phyloP scores from a whole-genome alignment of 306 rosid species.

The Glycine soja region DNA sequence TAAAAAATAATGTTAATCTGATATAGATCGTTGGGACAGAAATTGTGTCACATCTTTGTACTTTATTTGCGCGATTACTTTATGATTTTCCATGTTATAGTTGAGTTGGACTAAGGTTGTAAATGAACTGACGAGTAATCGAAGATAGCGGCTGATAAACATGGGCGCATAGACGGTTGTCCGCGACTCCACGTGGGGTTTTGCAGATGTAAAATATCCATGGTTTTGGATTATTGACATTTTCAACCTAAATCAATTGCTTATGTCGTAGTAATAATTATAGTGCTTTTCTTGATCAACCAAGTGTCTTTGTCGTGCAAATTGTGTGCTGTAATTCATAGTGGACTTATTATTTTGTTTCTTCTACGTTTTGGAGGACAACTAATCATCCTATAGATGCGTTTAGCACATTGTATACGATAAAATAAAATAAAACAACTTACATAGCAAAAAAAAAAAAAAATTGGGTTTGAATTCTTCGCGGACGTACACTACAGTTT shows the following conservation, averaged over 20 bases:
- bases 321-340: not conserved
- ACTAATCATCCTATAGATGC: slow-evolving; percentile 3
- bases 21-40: not conserved
- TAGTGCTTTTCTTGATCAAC: not conserved
- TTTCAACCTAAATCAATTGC: slow-evolving; percentile 16
- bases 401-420: not conserved
- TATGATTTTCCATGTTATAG: not conserved
- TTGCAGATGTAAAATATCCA: slow-evolving; percentile 2
- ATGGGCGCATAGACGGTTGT: slow-evolving; percentile 33
- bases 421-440: not conserved
- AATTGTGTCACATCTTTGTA: not conserved
- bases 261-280: not conserved
- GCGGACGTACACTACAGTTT: not conserved
- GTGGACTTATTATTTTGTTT: slow-evolving; percentile 16
- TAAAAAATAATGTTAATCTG: not conserved
- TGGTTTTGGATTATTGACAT: not conserved
- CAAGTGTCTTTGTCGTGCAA: slow-evolving; percentile 35
- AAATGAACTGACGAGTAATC: slow-evolving; percentile 14
- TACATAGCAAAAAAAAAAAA: not conserved
- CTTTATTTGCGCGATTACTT: not conserved
- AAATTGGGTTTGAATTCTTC: not conserved
- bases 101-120: slow-evolving; percentile 26
- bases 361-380: slow-evolving; percentile 33
- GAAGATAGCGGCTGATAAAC: slow-evolving; percentile 34
- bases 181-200: slow-evolving; percentile 29